These are phyloP conservation scores for Schizochytrium sp. DNA, from an alignment of 108 stramenopile species.

Conservation along the genomic window DNA sequence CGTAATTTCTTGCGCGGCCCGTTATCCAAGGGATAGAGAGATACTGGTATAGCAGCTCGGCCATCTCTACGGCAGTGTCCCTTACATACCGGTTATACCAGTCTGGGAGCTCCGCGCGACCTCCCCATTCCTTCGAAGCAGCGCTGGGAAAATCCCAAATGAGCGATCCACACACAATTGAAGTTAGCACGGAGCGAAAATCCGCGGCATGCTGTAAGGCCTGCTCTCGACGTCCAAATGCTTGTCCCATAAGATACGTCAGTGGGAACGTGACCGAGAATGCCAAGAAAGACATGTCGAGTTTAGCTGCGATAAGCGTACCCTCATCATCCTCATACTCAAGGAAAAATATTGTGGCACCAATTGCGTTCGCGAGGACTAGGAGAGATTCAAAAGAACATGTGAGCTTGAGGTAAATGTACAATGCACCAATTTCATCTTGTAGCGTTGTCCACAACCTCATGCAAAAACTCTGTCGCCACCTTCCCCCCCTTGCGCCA, in stretches of 20 bases:
- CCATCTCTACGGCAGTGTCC: conserved; percentile 1
- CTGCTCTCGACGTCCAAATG: conserved; percentile 14
- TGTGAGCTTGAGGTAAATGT: conserved; percentile 17
- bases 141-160: conserved; percentile 50
- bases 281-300: conserved; percentile 25
- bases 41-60: neutral
- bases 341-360: conserved; percentile 13
- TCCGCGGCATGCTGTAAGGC: conserved; percentile 8
- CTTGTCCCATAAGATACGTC: conserved; percentile 4
- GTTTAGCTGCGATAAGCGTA: conserved; percentile 14
- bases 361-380: conserved; percentile 30
- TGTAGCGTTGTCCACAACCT: neutral
- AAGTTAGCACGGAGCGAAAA: conserved; percentile 2
- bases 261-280: conserved; percentile 51
- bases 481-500: too few relatives aligned
- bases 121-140: neutral
- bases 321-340: conserved; percentile 19
- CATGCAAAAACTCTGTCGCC: too few relatives aligned
- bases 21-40: conserved; percentile 47
- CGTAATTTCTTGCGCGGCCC: conserved; percentile 15
- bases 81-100: neutral
- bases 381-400: conserved; percentile 7
- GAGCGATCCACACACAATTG: neutral
- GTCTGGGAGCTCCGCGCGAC: conserved; percentile 18
- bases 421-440: conserved; percentile 21